Conservation (phyloP, 495 filamentous ascomycete genomes). For the Monascus purpureus region DNA sequence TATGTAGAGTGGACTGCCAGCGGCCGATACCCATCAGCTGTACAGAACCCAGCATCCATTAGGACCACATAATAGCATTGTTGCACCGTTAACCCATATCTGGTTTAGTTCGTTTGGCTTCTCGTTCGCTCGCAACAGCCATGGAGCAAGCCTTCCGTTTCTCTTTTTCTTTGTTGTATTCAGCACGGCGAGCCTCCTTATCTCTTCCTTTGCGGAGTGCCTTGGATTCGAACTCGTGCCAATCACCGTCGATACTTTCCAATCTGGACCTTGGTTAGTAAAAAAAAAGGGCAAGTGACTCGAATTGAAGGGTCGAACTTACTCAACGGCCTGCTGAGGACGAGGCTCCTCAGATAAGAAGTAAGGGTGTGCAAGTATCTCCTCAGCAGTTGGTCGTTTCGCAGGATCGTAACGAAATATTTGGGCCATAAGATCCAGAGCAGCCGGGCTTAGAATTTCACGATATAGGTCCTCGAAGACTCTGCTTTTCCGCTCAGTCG, state of each 20-base stretch:
- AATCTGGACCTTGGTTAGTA: slow-evolving; percentile 38
- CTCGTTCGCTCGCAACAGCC: slow-evolving; percentile 20
- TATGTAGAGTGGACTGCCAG: too few species aligned
- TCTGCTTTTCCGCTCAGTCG: slow-evolving; percentile 55
- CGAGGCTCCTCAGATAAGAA: slow-evolving; percentile 72
- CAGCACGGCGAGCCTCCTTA: slow-evolving; percentile 53
- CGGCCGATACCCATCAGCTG: too few species aligned
- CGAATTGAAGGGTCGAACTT: slow-evolving; percentile 27
- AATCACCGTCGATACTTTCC: slow-evolving; percentile 77
- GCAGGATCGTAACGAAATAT: slow-evolving; percentile 84
- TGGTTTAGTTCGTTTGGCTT: slow-evolving; percentile 22
- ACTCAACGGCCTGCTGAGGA: slow-evolving; percentile 71
- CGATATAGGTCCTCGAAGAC: slow-evolving; percentile 77
- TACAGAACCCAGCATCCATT: not conserved
- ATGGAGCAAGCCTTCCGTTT: slow-evolving; percentile 28
- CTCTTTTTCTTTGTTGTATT: slow-evolving; percentile 39
- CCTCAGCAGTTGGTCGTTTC: slow-evolving; percentile 69
- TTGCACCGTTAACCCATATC: slow-evolving; percentile 4
- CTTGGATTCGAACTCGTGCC: slow-evolving; percentile 99
- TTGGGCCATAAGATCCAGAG: slow-evolving; percentile 63
- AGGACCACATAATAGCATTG: too few species aligned
- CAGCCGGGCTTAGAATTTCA: slow-evolving; percentile 53
- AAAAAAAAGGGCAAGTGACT: slow-evolving; percentile 1
- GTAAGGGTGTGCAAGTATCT: slow-evolving; percentile 82
- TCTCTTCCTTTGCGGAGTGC: slow-evolving; percentile 84